phyloP scores from a whole-genome alignment of 208 protist species.

The Phytomonas francai region DNA sequence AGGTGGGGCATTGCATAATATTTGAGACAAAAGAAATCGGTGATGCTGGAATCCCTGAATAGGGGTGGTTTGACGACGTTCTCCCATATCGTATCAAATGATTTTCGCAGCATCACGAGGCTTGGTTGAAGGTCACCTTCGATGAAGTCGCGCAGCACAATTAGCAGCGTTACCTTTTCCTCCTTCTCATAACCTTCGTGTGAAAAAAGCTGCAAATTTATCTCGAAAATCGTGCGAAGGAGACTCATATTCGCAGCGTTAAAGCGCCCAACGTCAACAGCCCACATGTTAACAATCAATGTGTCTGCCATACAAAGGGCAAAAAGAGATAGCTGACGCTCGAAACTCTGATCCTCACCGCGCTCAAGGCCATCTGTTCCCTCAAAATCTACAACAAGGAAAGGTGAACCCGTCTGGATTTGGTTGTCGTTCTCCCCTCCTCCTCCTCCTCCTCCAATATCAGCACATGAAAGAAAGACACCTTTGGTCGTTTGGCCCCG shows the following conservation, averaged over 20 bases:
- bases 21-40: constrained; percentile 58
- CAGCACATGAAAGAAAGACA: constrained; percentile 65
- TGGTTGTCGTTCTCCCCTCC: constrained; percentile 4
- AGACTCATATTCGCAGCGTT: constrained; percentile 93
- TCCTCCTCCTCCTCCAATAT: constrained; percentile 9
- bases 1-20: constrained; percentile 82
- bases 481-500: constrained; percentile 94
- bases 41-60: constrained; percentile 51
- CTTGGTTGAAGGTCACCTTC: constrained; percentile 72
- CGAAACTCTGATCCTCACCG: constrained; percentile 94
- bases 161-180: constrained; percentile 93
- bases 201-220: constrained; percentile 94
- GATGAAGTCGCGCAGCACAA: constrained; percentile 95
- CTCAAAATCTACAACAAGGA: constrained; percentile 96
- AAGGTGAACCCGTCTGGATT: constrained; percentile 12
- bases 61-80: constrained; percentile 54
- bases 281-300: constrained; percentile 97
- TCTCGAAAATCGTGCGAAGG: constrained; percentile 94
- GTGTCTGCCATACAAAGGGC: constrained; percentile 93
- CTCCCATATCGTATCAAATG: constrained; percentile 93
- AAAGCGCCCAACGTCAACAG: constrained; percentile 94
- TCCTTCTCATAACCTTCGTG: constrained; percentile 61
- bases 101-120: constrained; percentile 67
- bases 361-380: constrained; percentile 95
- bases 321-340: constrained; percentile 96